Base-by-base conservation (phyloP, 2,329 filamentous ascomycete genomes). In the Paraconiothyrium brasiliense region DNA sequence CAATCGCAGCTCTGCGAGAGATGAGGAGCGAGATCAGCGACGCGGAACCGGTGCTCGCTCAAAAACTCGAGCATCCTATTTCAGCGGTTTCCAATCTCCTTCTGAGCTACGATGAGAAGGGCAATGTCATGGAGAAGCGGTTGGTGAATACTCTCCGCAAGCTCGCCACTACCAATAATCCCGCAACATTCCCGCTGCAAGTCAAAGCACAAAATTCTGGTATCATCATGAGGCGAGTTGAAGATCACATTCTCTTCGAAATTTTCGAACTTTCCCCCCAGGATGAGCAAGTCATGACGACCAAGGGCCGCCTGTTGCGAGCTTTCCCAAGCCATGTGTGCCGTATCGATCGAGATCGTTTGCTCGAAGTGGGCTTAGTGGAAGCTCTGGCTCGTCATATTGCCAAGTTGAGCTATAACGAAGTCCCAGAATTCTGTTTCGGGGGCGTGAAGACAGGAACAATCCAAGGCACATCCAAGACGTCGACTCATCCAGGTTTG, bases 401-500 rank as follows among this genome's bases (percentile, higher is more conserved):
- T 2, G 63, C 75, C 0, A 77, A 73, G 27, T 70, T 84, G 69
- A 76, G 78, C 34, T 67, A 68, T 1, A 78, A 83, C 58, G 27
- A 66, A 24, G 74, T 63, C 13, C 63, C 70, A 5, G 77, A 75
- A 22, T 78, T 79, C 6, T 76, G 78, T 52, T 71, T 76, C 1
- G 70, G 73, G 32, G 67, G 73, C 0, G 65, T 13, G 2, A 87
- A 87, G 58, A 81, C 79, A 1, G 54, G 71, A 0, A 48, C 73
- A 1, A 4, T 61, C 0, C 69, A 78, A 7, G 65, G 69, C 1
- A 85, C 88, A 61, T 71, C 70, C 0, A 79, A 85, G 3, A 84
- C 89, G 20, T 84, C 84, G 0, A 74, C 70, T 0, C 57, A 85
- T 57, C 87, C 86, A 0, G 77, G 71, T 1, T 75, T 87, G 13